Percentiles rank a stretch among this genome's conserved stretches.
These are phyloP conservation scores for Lasiodiplodia sp. DNA, from an alignment of 2,329 filamentous ascomycete species.

Conservation along the genomic window DNA sequence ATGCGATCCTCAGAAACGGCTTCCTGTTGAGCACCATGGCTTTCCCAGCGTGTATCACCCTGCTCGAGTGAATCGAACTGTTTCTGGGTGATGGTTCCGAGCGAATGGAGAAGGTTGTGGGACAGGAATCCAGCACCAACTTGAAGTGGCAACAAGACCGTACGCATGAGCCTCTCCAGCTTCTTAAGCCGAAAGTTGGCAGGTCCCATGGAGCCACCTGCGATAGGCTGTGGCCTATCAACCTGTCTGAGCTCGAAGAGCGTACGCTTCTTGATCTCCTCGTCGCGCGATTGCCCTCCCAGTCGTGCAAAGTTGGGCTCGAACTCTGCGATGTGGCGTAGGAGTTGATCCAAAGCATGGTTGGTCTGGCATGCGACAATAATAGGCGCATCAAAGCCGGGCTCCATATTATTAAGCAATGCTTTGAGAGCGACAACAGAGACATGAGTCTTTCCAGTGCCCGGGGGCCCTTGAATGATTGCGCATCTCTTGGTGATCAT, in stretches of 20 bases:
- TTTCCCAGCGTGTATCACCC: conserved; percentile 55
- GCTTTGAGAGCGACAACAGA: conserved; percentile 75
- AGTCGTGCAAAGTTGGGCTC: conserved; percentile 70
- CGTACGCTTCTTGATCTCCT: conserved; percentile 65
- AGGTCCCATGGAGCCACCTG: conserved; percentile 49
- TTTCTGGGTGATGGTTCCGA: conserved; percentile 65
- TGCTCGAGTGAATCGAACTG: conserved; percentile 69
- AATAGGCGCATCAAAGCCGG: conserved; percentile 67
- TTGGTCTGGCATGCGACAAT: conserved; percentile 88
- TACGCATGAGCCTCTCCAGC: conserved; percentile 50
- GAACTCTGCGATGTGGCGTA: conserved; percentile 68
- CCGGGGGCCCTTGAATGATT: conserved; percentile 84
- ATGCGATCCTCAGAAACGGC: conserved; percentile 49
- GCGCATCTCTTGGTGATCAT: conserved; percentile 77
- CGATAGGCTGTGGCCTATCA: conserved; percentile 17
- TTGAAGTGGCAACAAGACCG: conserved; percentile 54
- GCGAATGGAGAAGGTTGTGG: conserved; percentile 60
- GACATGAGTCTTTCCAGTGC: conserved; percentile 81
- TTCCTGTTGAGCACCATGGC: conserved; percentile 31
- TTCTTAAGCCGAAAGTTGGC: conserved; percentile 53
- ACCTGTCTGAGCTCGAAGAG: conserved; percentile 57
- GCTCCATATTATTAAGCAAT: conserved; percentile 64
- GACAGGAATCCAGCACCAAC: conserved; percentile 56
- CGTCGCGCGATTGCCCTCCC: conserved; percentile 73
- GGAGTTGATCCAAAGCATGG: conserved; percentile 84